phyloP scores from a whole-genome alignment of 345 rosid genomes.

The Pugionium dolabratum region DNA sequence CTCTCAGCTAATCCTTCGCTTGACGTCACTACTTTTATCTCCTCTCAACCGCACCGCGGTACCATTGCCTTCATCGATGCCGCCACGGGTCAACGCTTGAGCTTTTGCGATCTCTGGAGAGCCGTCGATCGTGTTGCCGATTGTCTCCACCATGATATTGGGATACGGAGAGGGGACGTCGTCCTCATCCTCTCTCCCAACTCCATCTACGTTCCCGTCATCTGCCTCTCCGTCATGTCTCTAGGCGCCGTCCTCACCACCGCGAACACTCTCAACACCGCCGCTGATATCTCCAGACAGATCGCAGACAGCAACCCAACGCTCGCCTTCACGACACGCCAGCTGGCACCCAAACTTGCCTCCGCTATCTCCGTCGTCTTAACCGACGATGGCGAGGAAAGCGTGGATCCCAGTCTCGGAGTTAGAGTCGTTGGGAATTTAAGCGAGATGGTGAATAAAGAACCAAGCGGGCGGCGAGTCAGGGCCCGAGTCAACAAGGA shows the following conservation, averaged over 20 bases:
- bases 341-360: constrained; percentile 56
- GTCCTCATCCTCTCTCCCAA: constrained; percentile 77
- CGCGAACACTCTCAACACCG: constrained; percentile 80
- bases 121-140: constrained; percentile 64
- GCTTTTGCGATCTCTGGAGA: constrained; percentile 64
- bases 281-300: constrained; percentile 66
- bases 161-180: constrained; percentile 68
- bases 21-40: constrained; percentile 74
- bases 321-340: constrained; percentile 58
- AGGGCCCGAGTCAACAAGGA: constrained; percentile 61
- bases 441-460: constrained; percentile 49
- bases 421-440: constrained; percentile 46
- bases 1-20: constrained; percentile 51
- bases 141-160: constrained; percentile 50
- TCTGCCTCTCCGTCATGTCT: constrained; percentile 81
- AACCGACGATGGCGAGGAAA: constrained; percentile 29
- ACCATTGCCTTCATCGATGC: constrained; percentile 77
- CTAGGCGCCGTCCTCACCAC: constrained; percentile 86
- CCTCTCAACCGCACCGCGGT: constrained; percentile 70
- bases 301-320: constrained; percentile 58
- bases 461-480: constrained; percentile 37
- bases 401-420: background rate
- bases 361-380: constrained; percentile 49
- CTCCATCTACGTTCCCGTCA: constrained; percentile 70
- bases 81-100: constrained; percentile 52